phyloP scores from a whole-genome alignment of 768 basidiomycete genomes.

The Clitopilus hobsonii region DNA sequence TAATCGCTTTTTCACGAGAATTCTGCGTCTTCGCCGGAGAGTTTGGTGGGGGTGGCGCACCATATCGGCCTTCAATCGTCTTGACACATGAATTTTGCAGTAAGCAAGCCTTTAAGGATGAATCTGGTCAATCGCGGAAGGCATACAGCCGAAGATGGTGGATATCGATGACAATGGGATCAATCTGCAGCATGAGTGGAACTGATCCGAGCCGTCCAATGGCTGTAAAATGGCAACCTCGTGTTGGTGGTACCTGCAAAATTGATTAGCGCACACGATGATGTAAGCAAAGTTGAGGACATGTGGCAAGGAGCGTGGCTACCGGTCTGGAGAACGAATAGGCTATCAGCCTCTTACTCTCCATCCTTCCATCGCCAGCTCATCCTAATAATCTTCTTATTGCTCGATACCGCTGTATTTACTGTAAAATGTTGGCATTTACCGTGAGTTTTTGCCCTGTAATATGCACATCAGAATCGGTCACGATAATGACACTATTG shows the following conservation, averaged over 20 bases:
- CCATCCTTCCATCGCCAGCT: not conserved
- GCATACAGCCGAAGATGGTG: not conserved
- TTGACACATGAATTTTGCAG: not conserved
- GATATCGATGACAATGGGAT: no score
- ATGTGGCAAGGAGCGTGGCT: slow-evolving; percentile 1
- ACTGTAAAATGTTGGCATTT: not conserved
- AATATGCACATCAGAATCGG: not conserved
- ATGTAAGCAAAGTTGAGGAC: not conserved
- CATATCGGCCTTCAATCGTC: not conserved
- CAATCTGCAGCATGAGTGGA: not conserved
- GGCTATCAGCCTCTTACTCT: slow-evolving; percentile 1
- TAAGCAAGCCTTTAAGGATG: not conserved
- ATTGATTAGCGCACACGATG: not conserved
- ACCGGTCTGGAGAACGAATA: not conserved
- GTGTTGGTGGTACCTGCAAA: not conserved
- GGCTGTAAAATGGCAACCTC: not conserved
- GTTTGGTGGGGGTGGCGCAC: not conserved
- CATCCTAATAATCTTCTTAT: not conserved
- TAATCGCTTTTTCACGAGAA: not conserved
- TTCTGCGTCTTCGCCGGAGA: not conserved
- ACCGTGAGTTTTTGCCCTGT: not conserved
- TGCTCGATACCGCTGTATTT: not conserved
- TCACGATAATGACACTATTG: not conserved
- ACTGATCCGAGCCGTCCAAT: not conserved
- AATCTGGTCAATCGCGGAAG: not conserved